A percentile compares a stretch with the other conserved stretches of the same genome.
These are phyloP conservation scores for Volvariella surrecta DNA, from an alignment of 1,284 basidiomycete species.

Conservation along the genomic window DNA sequence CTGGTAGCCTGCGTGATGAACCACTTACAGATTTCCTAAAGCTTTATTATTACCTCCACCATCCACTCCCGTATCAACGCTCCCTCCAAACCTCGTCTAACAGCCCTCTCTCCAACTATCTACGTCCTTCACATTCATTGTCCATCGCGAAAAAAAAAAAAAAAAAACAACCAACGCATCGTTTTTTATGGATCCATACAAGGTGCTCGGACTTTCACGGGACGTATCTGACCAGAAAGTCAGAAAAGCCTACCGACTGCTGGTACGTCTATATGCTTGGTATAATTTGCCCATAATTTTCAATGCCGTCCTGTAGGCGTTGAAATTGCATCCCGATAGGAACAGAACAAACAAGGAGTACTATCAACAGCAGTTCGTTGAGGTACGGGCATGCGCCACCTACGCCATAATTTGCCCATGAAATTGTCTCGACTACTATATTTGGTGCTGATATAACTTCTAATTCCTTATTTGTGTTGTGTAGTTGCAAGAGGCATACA, in stretches of 20 bases:
- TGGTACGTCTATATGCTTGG: slow-evolving; percentile 15
- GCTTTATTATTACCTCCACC: no score
- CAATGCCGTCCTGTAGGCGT: slow-evolving; percentile 15
- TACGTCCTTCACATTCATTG: not conserved
- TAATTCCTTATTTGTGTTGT: no score
- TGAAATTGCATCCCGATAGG: slow-evolving; percentile 25
- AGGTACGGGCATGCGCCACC: slow-evolving; percentile 10
- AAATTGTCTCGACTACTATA: no score
- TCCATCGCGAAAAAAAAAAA: not conserved
- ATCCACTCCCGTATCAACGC: no score
- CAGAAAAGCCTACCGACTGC: slow-evolving; percentile 20
- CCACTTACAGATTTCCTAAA: no score
- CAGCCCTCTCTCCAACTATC: not conserved
- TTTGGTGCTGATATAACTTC: no score
- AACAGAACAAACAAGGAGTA: slow-evolving; percentile 16
- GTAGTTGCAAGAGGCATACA: slow-evolving; percentile 23
- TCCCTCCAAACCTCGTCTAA: no score
- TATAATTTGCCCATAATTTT: slow-evolving; percentile 2
- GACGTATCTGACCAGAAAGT: slow-evolving; percentile 22
- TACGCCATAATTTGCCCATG: no score
- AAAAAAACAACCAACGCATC: slow-evolving; percentile 12
- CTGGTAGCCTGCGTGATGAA: no score
- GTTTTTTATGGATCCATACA: slow-evolving; percentile 25
- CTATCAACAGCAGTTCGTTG: slow-evolving; percentile 17
- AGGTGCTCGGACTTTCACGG: slow-evolving; percentile 20